Conservation (phyloP, 257 asterid genomes). For the Solanum verrucosum region DNA sequence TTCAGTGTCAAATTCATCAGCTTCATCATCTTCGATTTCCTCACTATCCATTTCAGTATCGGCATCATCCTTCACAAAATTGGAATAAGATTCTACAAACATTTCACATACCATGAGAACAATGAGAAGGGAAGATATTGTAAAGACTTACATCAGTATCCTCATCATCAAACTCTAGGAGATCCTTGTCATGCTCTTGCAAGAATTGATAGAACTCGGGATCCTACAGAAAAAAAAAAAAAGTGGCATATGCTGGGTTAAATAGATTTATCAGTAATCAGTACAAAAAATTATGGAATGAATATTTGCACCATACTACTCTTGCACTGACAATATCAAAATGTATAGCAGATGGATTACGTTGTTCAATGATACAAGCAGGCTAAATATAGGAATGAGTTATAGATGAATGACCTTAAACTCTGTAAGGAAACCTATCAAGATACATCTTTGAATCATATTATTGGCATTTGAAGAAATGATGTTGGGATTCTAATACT, state of each 20-base stretch:
- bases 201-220: constrained; percentile 84
- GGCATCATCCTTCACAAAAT: constrained; percentile 31
- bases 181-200: constrained; percentile 78
- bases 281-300: neutral
- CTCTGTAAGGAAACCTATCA: neutral
- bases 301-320: neutral
- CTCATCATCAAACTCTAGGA: constrained; percentile 65
- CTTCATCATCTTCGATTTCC: constrained; percentile 9
- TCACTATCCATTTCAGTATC: constrained; percentile 9
- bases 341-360: neutral
- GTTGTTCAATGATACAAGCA: neutral
- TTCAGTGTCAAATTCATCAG: constrained; percentile 21
- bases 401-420: neutral
- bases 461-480: neutral
- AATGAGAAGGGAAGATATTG: neutral
- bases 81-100: constrained; percentile 1
- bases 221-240: constrained; percentile 40
- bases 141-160: constrained; percentile 52
- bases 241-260: neutral
- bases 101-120: neutral
- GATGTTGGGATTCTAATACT: neutral
- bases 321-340: neutral
- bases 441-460: neutral
- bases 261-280: neutral
- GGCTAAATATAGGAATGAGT: neutral